Conservation (phyloP, 2,329 filamentous ascomycete genomes). For the Epichloe sylvatica region DNA sequence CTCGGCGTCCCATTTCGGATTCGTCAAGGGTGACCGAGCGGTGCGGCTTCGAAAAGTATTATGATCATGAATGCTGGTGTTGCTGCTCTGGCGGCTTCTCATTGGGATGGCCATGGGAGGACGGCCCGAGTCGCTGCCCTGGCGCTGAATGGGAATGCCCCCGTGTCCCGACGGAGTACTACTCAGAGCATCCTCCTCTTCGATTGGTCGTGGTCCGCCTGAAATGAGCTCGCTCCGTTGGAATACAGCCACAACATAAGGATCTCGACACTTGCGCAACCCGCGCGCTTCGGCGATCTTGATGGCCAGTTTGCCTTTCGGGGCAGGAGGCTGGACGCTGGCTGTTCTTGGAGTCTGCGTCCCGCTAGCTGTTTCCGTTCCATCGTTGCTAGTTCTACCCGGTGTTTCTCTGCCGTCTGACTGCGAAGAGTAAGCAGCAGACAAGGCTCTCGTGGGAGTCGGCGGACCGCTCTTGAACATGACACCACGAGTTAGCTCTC, state of each 20-base stretch:
- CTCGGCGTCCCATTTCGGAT: slow-evolving; percentile 91
- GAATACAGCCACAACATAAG: slow-evolving; percentile 93
- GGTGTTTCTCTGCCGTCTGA: slow-evolving; percentile 30
- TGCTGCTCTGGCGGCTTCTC: slow-evolving; percentile 91
- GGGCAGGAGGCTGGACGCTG: slow-evolving; percentile 51
- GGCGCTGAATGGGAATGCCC: slow-evolving; percentile 49
- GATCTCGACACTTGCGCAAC: slow-evolving; percentile 68
- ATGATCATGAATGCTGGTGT: slow-evolving; percentile 66
- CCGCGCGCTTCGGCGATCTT: slow-evolving; percentile 78
- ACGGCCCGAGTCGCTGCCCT: slow-evolving; percentile 67
- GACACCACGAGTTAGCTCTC: slow-evolving; percentile 71
- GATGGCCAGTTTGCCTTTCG: slow-evolving; percentile 80
- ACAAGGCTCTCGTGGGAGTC: slow-evolving; percentile 79
- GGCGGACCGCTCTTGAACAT: slow-evolving; percentile 81
- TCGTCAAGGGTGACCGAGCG: slow-evolving; percentile 47
- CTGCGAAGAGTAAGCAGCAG: slow-evolving; percentile 41
- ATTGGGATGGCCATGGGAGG: slow-evolving; percentile 89
- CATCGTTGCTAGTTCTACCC: slow-evolving; percentile 26
- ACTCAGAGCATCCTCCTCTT: slow-evolving; percentile 41
- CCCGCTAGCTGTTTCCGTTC: slow-evolving; percentile 30
- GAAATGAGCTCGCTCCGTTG: slow-evolving; percentile 96
- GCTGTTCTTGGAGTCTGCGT: slow-evolving; percentile 37
- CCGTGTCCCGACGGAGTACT: slow-evolving; percentile 34
- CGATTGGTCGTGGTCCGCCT: slow-evolving; percentile 56
- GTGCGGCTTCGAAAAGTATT: slow-evolving; percentile 46